These are phyloP conservation scores for Didymella pomorum DNA, from an alignment of 2,329 filamentous ascomycete genomes.

Conservation along the genomic window DNA sequence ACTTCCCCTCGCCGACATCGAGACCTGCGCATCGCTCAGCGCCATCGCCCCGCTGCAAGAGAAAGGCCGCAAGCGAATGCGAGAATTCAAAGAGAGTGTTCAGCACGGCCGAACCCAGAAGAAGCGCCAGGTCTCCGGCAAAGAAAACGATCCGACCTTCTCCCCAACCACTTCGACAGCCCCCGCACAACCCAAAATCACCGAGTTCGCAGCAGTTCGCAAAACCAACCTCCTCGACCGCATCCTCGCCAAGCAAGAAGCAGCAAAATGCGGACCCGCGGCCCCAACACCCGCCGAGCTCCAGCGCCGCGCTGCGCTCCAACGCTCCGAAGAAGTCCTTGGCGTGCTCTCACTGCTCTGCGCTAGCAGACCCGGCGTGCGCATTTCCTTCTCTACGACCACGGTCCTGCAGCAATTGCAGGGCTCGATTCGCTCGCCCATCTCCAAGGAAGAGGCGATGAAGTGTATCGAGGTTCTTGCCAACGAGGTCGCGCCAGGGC, in stretches of 20 bases:
- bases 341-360: slow-evolving; percentile 55
- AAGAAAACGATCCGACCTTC: slow-evolving; percentile 41
- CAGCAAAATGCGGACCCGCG: slow-evolving; percentile 47
- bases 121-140: slow-evolving; percentile 40
- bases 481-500: slow-evolving; percentile 54
- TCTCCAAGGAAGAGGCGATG: slow-evolving; percentile 56
- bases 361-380: slow-evolving; percentile 43
- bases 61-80: slow-evolving; percentile 74
- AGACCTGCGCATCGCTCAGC: slow-evolving; percentile 59
- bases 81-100: slow-evolving; percentile 72
- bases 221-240: slow-evolving; percentile 59
- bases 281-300: slow-evolving; percentile 54
- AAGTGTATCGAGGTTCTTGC: slow-evolving; percentile 55
- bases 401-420: slow-evolving; percentile 55
- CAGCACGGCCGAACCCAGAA: slow-evolving; percentile 45
- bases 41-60: slow-evolving; percentile 66
- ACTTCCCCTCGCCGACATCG: slow-evolving; percentile 65
- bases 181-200: slow-evolving; percentile 47
- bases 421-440: slow-evolving; percentile 56
- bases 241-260: slow-evolving; percentile 59
- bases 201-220: slow-evolving; percentile 51
- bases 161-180: slow-evolving; percentile 23
- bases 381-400: slow-evolving; percentile 56
- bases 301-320: slow-evolving; percentile 57
- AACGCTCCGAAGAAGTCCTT: slow-evolving; percentile 57